A percentile compares a stretch with the other conserved stretches of the same genome.
phyloP scores from a whole-genome alignment of 805 yeast genomes.

The Wickerhamomyces queroliae region DNA sequence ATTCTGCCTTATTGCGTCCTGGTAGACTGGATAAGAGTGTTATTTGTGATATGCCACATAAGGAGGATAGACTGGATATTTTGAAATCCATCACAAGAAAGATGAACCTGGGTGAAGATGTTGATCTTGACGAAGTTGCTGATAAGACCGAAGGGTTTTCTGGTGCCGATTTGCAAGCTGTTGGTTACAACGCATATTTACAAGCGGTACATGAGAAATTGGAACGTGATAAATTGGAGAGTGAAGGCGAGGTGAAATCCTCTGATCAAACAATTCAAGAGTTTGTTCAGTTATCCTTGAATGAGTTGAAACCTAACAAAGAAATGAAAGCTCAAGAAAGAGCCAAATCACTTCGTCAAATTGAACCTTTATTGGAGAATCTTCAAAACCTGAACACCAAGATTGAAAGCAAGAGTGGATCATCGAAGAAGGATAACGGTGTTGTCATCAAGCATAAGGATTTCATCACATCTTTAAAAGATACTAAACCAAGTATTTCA shows the following conservation, averaged over 20 bases:
- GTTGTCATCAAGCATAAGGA: slow-evolving; percentile 49
- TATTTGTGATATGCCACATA: slow-evolving; percentile 80
- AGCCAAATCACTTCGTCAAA: slow-evolving; percentile 34
- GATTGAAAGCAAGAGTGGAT: not conserved
- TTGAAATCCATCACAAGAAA: slow-evolving; percentile 50
- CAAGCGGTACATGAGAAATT: slow-evolving; percentile 75
- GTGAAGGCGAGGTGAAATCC: slow-evolving; percentile 15
- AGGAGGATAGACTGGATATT: slow-evolving; percentile 69
- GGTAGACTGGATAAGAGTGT: slow-evolving; percentile 93
- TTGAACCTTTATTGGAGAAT: slow-evolving; percentile 31
- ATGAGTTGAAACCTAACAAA: slow-evolving; percentile 9
- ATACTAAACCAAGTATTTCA: slow-evolving; percentile 90
- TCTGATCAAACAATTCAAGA: slow-evolving; percentile 23
- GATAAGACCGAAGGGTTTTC: slow-evolving; percentile 67
- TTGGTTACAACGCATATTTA: slow-evolving; percentile 86
- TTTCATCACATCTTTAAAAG: slow-evolving; percentile 55
- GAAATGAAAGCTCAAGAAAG: slow-evolving; percentile 33
- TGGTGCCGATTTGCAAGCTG: slow-evolving; percentile 93
- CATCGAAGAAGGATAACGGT: slow-evolving; percentile 17
- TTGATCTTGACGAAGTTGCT: slow-evolving; percentile 53
- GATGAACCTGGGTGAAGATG: slow-evolving; percentile 48
- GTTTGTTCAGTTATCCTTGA: slow-evolving; percentile 36
- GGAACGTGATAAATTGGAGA: slow-evolving; percentile 34
- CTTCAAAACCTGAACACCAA: slow-evolving; percentile 5
- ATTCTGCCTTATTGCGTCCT: slow-evolving; percentile 90